phyloP scores from a whole-genome alignment of 306 rosid species.

The Pterocarpus macrocarpus region DNA sequence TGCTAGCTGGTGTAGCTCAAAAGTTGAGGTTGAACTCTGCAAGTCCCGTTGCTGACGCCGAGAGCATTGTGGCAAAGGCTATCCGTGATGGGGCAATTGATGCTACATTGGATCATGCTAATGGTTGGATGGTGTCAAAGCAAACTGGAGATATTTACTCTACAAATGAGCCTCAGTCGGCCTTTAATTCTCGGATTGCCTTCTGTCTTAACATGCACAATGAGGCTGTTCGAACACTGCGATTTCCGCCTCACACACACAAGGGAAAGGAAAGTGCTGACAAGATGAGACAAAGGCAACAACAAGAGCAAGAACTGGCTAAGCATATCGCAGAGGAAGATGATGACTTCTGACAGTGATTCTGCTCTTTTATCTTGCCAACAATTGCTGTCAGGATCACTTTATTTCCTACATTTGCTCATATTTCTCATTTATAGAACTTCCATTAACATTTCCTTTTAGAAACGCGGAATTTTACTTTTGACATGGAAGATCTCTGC shows the following conservation, averaged over 20 bases:
- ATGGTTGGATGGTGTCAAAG: constrained; percentile 94
- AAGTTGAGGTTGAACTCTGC: constrained; percentile 90
- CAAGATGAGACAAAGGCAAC: constrained; percentile 69
- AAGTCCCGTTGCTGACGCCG: constrained; percentile 80
- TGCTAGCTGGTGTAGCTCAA: constrained; percentile 86
- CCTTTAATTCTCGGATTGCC: constrained; percentile 92
- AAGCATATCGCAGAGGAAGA: constrained; percentile 75
- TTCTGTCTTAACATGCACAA: constrained; percentile 96
- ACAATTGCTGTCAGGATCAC: constrained; percentile 35
- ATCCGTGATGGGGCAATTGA: constrained; percentile 90
- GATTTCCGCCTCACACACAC: constrained; percentile 67
- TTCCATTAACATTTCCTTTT: constrained; percentile 39
- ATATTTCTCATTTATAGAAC: constrained; percentile 37
- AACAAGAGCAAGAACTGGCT: constrained; percentile 71
- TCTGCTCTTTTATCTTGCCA: background rate
- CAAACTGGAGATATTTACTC: constrained; percentile 96
- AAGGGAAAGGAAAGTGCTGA: constrained; percentile 71
- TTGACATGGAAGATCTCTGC: constrained; percentile 14
- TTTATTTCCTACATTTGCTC: constrained; percentile 7
- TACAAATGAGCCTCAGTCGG: constrained; percentile 89
- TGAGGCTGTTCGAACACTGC: constrained; percentile 87
- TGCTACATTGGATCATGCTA: constrained; percentile 81
- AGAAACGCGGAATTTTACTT: constrained; percentile 22
- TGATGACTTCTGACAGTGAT: constrained; percentile 56
- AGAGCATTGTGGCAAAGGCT: constrained; percentile 97